Evolutionary conservation across 2,329 filamentous ascomycete species (phyloP), one percentile per base, ranked within the genome.

Genomic region (Teratosphaeria viscida): DNA sequence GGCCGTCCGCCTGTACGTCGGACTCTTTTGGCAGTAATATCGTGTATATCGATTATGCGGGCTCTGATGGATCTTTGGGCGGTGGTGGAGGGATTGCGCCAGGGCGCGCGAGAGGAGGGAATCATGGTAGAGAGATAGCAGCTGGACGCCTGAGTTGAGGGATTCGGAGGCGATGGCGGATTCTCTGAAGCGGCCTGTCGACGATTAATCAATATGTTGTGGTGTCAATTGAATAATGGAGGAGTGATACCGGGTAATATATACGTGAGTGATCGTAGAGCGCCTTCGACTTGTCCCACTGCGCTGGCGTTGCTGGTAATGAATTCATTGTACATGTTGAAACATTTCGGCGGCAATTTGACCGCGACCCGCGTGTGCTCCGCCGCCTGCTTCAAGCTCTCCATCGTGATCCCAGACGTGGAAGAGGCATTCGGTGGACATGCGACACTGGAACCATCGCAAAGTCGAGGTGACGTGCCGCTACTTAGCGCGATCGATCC

Each of bases 111-210:
- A 82, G 55, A 97, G 86, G 53, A 97, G 83, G 58, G 85, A 85
- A 75, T 96, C 92, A 81, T 97, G 92, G 74, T 96, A 96, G 59
- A 96, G 80, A 1, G 91, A 92, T 59, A 97, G 85, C 16, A 97
- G 82, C 72, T 96, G 91, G 29, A 96, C 89, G 64, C 87, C 85
- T 14, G 90, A 94, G 73, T 70, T 78, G 83, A 84, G 81, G 54
- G 89, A 92, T 76, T 99, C 94, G 57, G 92, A 96, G 55, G 92
- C 90, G 67, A 97, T 87, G 73, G 97, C 94, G 63, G 92, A 92
- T 75, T 97, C 92, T 67, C 89, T 85, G 69, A 92, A 92, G 58
- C 89, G 88, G 60, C 89, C 29, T 32, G 29, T 32, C 29, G 5
- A 23, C 23, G 23, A 23, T 32, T 32, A 5, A 32, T 32, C 29